Conservation (phyloP, 441 rosid species). For the Eruca vesicaria region DNA sequence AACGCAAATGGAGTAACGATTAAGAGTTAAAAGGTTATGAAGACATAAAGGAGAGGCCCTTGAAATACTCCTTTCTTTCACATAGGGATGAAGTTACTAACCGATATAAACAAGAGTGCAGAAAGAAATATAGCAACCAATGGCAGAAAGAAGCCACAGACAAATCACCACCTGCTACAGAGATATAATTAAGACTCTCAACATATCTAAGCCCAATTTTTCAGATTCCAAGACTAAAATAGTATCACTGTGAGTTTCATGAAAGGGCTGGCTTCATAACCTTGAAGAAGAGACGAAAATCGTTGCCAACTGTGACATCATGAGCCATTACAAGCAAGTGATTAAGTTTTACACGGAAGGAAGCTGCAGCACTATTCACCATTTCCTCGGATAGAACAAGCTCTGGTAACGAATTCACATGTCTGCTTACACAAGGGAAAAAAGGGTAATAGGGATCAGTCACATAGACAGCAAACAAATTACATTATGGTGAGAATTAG, state of each 20-base stretch:
- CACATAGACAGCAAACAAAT: neutral
- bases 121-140: constrained; percentile 82
- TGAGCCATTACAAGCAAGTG: constrained; percentile 90
- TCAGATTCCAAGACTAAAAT: neutral
- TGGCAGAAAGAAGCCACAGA: constrained; percentile 86
- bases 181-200: neutral
- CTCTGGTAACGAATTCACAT: constrained; percentile 66
- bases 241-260: constrained; percentile 4
- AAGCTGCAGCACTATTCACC: constrained; percentile 89
- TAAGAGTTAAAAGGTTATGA: neutral
- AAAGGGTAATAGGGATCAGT: neutral
- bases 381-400: constrained; percentile 91
- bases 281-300: constrained; percentile 87
- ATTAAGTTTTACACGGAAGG: constrained; percentile 82
- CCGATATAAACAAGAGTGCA: constrained; percentile 88
- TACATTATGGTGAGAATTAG: neutral
- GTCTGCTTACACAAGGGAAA: constrained; percentile 43
- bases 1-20: neutral
- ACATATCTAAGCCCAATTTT: neutral
- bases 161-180: constrained; percentile 74
- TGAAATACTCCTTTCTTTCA: too few relatives aligned
- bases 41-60: neutral
- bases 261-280: constrained; percentile 36
- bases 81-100: constrained; percentile 35
- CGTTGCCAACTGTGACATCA: constrained; percentile 88